A percentile compares a stretch with the other conserved stretches of the same genome.
Evolutionary conservation across 805 yeast genomes (phyloP).

Genomic region (Myxozyma sirexii): DNA sequence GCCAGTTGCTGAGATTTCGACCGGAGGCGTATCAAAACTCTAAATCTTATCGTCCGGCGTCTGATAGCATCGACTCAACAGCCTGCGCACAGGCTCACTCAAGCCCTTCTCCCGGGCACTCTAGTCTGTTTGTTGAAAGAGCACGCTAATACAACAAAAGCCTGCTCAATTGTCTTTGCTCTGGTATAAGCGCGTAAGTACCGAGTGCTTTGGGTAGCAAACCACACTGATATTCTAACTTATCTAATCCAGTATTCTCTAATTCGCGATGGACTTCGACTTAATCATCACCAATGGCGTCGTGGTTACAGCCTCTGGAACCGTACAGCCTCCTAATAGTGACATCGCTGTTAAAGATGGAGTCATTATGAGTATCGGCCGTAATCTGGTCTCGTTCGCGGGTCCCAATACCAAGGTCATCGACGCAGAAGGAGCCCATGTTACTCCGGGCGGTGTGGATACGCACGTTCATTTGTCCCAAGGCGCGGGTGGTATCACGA

Average conservation of each 20-base stretch:
- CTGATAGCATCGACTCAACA: background rate
- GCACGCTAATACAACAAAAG: too few relatives aligned
- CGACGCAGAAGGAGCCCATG: conserved; percentile 53
- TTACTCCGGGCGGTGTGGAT: conserved; percentile 58
- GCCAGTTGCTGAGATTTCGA: too few relatives aligned
- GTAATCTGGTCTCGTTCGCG: conserved; percentile 38
- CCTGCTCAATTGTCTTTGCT: background rate
- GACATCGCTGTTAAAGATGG: conserved; percentile 49
- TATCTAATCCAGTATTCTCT: too few relatives aligned
- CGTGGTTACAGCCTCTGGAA: conserved; percentile 28
- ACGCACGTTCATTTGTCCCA: conserved; percentile 55
- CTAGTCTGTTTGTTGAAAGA: too few relatives aligned
- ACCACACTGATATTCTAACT: too few relatives aligned
- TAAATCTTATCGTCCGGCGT: background rate
- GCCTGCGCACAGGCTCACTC: background rate
- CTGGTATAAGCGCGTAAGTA: background rate
- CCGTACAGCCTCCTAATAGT: conserved; percentile 37
- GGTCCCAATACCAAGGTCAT: conserved; percentile 37
- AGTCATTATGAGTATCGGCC: conserved; percentile 46
- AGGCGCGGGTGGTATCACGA: conserved; percentile 45
- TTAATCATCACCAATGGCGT: conserved; percentile 37
- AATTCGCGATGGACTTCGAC: conserved; percentile 28
- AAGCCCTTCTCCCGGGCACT: background rate
- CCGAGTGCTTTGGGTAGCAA: background rate
- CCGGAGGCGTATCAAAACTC: background rate